Conservation (phyloP, 2,329 filamentous ascomycete species). For the Coniochaeta sp. region DNA sequence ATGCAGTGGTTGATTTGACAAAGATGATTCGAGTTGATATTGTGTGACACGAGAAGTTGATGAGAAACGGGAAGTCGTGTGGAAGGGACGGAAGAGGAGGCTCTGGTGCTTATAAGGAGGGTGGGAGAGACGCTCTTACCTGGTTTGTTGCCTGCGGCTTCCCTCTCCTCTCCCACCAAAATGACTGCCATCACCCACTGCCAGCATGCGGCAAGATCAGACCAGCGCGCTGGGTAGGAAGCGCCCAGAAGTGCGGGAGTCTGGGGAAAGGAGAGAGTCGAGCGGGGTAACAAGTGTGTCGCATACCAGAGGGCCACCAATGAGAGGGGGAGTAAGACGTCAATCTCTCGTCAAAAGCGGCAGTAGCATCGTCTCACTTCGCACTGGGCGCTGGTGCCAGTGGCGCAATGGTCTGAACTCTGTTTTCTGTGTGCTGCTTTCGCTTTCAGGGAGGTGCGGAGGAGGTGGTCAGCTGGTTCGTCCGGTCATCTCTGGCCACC, state of each 20-base stretch:
- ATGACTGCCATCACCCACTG: neutral
- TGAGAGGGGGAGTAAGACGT: neutral
- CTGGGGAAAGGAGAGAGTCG: neutral
- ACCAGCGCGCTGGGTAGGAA: neutral
- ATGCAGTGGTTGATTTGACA: neutral
- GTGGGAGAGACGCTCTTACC: neutral
- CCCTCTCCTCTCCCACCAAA: too few species aligned
- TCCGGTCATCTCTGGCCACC: neutral
- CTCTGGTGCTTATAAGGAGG: conserved; percentile 1
- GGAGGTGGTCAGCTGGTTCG: neutral
- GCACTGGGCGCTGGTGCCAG: neutral
- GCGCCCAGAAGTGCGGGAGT: neutral
- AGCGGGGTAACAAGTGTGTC: conserved; percentile 1
- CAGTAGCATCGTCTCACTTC: neutral
- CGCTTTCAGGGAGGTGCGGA: neutral
- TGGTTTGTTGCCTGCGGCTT: too few species aligned
- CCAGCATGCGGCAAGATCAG: neutral
- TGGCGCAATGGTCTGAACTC: neutral
- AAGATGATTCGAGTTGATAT: neutral
- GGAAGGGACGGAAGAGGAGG: neutral
- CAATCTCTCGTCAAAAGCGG: conserved; percentile 3
- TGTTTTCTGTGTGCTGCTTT: too few species aligned
- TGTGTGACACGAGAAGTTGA: neutral
- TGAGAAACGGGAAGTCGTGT: neutral
- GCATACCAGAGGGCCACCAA: conserved; percentile 1